Evolutionary conservation across 305 asterid genomes (phyloP).

Genomic region (Stenogyne calaminthoides): DNA sequence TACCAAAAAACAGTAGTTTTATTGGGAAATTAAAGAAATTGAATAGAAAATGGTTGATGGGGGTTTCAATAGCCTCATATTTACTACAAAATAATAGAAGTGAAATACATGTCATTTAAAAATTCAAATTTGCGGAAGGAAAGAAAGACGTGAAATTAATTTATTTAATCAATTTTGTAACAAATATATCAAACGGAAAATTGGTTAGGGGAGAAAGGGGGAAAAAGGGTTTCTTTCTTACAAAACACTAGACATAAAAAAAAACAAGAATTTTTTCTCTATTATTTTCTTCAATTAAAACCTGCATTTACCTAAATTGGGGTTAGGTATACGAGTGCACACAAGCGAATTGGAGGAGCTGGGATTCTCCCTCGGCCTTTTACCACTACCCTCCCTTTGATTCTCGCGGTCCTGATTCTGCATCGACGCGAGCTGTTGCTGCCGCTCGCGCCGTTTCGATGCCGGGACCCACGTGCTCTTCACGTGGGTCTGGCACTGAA

Average conservation of each 20-base stretch:
- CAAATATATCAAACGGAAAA: too few species aligned
- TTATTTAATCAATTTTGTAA: too few species aligned
- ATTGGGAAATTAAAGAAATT: neutral
- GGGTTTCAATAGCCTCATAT: neutral
- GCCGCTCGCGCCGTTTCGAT: conserved; percentile 69
- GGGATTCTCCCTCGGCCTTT: conserved; percentile 54
- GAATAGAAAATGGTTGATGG: neutral
- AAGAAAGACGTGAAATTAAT: too few species aligned
- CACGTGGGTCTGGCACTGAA: conserved; percentile 68
- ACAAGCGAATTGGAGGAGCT: conserved; percentile 51
- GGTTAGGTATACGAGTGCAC: conserved; percentile 51
- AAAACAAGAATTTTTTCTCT: neutral
- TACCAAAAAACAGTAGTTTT: neutral
- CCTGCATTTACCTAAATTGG: conserved; percentile 53
- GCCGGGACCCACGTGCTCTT: conserved; percentile 94
- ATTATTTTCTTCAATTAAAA: too few species aligned
- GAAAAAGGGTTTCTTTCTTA: too few species aligned
- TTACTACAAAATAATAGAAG: neutral
- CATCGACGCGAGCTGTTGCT: conserved; percentile 48
- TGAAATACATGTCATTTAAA: too few species aligned
- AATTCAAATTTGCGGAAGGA: too few species aligned
- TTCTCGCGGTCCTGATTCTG: conserved; percentile 35
- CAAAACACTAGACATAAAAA: neutral
- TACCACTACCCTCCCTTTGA: conserved; percentile 47
- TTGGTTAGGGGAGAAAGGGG: too few species aligned